Evolutionary conservation across 2,329 filamentous ascomycete species (phyloP).

Genomic region (Canariomyces notabilis): DNA sequence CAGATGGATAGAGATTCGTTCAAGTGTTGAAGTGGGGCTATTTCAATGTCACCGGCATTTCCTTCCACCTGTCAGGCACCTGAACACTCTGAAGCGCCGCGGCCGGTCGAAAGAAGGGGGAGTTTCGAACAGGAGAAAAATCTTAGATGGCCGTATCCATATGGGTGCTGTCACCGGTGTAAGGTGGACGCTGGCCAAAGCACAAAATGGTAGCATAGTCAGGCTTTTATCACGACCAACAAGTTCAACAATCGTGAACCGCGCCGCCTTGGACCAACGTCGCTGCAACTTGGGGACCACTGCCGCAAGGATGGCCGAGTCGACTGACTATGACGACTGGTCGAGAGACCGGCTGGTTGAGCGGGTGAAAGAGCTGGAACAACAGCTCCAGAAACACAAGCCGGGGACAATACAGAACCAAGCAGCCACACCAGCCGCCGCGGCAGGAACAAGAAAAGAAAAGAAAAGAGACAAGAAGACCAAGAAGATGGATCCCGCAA

Average conservation of each 20-base stretch:
- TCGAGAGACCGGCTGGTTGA: conserved; percentile 62
- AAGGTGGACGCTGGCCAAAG: conserved; percentile 7
- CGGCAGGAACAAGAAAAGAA: not conserved
- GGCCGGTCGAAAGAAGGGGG: no score
- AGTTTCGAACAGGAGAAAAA: not conserved
- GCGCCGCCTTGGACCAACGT: not conserved
- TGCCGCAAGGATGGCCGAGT: conserved; percentile 5
- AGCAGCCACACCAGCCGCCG: not conserved
- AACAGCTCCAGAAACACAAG: conserved; percentile 45
- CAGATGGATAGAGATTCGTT: not conserved
- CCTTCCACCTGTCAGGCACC: not conserved
- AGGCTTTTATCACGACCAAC: conserved; percentile 1
- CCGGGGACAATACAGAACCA: not conserved
- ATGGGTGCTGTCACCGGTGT: conserved; percentile 6
- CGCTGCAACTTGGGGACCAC: not conserved
- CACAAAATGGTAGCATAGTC: conserved; percentile 1
- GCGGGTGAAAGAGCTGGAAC: conserved; percentile 63
- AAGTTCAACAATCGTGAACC: not conserved
- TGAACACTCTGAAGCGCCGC: not conserved
- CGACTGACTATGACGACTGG: conserved; percentile 60
- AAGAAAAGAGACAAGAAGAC: conserved; percentile 39
- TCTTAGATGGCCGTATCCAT: conserved; percentile 10
- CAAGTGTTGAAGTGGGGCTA: not conserved
- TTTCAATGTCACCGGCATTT: not conserved
- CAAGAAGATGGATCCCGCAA: conserved; percentile 66